Evolutionary conservation across 139 green algal species (phyloP), one percentile per base, ranked within the genome.

Genomic region (Trebouxia sp.): DNA sequence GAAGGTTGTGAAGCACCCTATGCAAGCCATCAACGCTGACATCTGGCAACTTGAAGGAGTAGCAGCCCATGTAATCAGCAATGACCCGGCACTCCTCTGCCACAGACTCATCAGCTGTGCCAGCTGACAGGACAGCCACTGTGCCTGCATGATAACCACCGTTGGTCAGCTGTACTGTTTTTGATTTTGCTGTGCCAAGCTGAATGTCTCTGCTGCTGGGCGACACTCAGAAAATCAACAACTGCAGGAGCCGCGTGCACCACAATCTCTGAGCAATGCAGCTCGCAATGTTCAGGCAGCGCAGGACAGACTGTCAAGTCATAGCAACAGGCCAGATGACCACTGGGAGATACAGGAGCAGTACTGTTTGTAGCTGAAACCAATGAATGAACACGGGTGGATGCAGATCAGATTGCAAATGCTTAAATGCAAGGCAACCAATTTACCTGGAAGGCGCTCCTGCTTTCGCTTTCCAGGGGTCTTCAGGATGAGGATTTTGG

Each of bases 21-120:
- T 97, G 88, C 67, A 95, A 87, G n/a, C 88, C 88, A 45, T 84
- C 88, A 9, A 95, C 77, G 5, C 87, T 85, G 24, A 88, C 79
- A 78, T 96, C 92, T 5, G 85, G 47, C 9, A 97, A 51, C 51
- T 86, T 82, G 75, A 85, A 90, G 24, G 80, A 78, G 70, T 93
- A 94, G 80, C 82, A 90, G 45, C 92, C 92, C 70, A 92, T 83
- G 66, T 89, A 86, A 62, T 94, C 80, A 6, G 90, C 83, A 75
- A 92, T 85, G 9, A 92, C 47, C 48, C 86, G 85, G 79, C 90
- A 94, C 86, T 96, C 92, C 87, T 96, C 88, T 35, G 88, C 87
- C 22, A 89, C 83, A 3, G 26, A 26, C 42, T 86, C 75, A 72
- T 93, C 87, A 0, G 91, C 92, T 6, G 91, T 93, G 38, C 92